Evolutionary conservation across 2,329 filamentous ascomycete species (phyloP).

Genomic region (Drechmeria coniospora): DNA sequence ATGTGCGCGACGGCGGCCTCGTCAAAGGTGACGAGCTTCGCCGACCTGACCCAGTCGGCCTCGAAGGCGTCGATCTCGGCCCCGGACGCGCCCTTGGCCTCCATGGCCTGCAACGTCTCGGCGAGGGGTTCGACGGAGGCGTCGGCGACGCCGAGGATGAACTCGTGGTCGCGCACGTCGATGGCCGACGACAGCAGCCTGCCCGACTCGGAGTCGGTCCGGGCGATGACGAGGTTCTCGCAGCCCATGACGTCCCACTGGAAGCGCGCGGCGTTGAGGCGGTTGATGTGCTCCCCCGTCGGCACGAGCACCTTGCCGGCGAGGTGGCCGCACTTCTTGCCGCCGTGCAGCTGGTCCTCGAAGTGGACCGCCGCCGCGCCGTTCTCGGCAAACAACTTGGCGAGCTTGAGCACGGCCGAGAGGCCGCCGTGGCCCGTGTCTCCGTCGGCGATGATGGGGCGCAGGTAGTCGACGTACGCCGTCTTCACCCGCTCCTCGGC

Average conservation of each 20-base stretch:
- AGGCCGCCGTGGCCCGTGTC: constrained; percentile 92
- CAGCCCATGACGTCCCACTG: constrained; percentile 98
- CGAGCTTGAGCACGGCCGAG: constrained; percentile 84
- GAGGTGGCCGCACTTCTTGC: constrained; percentile 95
- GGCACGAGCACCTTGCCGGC: constrained; percentile 94
- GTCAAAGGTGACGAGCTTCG: constrained; percentile 79
- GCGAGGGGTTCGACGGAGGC: constrained; percentile 61
- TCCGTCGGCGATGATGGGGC: constrained; percentile 89
- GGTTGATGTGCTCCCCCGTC: constrained; percentile 89
- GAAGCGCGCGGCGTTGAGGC: constrained; percentile 78
- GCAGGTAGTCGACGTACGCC: constrained; percentile 80
- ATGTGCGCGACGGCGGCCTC: constrained; percentile 74
- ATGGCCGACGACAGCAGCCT: constrained; percentile 81
- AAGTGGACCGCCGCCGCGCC: constrained; percentile 94
- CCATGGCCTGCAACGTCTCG: constrained; percentile 83
- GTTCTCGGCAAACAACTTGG: constrained; percentile 94
- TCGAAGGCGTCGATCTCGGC: constrained; percentile 77
- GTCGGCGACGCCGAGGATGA: constrained; percentile 77
- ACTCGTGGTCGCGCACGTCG: constrained; percentile 91
- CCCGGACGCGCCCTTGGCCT: constrained; percentile 59
- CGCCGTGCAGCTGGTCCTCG: constrained; percentile 92
- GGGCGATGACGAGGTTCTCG: constrained; percentile 87
- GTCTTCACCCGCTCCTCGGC: constrained; percentile 56
- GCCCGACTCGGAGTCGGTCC: constrained; percentile 90
- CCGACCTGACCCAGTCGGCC: constrained; percentile 72